These are phyloP conservation scores for Thoreauomyces humboldtii DNA, from an alignment of 192 early-diverging fungal species.

Conservation along the genomic window DNA sequence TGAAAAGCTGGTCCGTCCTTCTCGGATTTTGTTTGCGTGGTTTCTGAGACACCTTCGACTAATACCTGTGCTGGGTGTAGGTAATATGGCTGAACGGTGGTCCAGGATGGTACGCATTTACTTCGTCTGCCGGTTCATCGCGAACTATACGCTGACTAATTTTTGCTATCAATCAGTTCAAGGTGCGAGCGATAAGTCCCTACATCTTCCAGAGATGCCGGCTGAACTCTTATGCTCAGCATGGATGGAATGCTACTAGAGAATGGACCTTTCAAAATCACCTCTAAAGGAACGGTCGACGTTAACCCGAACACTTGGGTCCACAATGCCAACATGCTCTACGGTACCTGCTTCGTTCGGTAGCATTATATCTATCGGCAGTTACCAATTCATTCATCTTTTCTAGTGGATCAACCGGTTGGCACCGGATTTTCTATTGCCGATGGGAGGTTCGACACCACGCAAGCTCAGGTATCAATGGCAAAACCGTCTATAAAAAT, in stretches of 20 bases:
- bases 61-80: conserved; percentile 5
- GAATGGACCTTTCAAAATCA: conserved; percentile 60
- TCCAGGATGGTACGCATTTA: background rate
- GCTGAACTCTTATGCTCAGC: conserved; percentile 24
- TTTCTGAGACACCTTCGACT: too few species aligned
- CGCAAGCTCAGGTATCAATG: background rate
- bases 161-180: too few species aligned
- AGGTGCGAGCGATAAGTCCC: too few species aligned
- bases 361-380: too few species aligned
- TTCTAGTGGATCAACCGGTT: conserved; percentile 69
- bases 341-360: too few species aligned
- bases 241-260: conserved; percentile 69
- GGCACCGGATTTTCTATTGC: conserved; percentile 54
- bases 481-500: background rate
- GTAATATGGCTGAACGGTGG: conserved; percentile 70
- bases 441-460: background rate
- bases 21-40: too few species aligned
- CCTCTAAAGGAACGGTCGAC: conserved; percentile 31
- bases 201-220: too few species aligned
- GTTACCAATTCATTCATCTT: too few species aligned
- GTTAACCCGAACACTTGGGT: conserved; percentile 40
- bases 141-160: background rate
- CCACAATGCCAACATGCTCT: conserved; percentile 34
- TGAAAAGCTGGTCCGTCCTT: conserved; percentile 23
- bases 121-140: too few species aligned